Evolutionary conservation across 1,284 basidiomycete species (phyloP).

Genomic region (Apiotrichum domesticum): DNA sequence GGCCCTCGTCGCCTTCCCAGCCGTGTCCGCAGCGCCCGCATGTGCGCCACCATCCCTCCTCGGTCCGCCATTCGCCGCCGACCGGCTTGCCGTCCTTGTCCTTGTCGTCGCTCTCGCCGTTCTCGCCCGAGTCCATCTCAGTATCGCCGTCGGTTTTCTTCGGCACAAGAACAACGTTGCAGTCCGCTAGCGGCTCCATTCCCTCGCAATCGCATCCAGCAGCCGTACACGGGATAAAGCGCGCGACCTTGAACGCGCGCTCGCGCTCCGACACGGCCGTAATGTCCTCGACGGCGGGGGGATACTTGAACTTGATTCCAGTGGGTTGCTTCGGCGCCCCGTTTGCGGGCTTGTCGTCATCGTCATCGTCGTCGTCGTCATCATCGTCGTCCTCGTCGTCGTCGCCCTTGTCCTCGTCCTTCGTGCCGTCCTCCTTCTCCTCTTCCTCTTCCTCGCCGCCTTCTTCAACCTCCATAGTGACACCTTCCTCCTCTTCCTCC

Average conservation of each 20-base stretch:
- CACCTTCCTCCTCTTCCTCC: too few relatives aligned
- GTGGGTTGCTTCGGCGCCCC: not conserved
- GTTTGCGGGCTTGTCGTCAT: slow-evolving; percentile 4
- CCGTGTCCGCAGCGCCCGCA: slow-evolving; percentile 70
- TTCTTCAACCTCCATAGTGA: too few relatives aligned
- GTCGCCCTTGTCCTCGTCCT: not conserved
- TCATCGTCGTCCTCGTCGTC: not conserved
- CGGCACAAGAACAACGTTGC: slow-evolving; percentile 54
- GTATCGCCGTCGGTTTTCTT: slow-evolving; percentile 49
- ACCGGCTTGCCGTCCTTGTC: too few relatives aligned
- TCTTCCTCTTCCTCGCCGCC: too few relatives aligned
- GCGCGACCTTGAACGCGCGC: slow-evolving; percentile 42
- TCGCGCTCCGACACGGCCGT: slow-evolving; percentile 27
- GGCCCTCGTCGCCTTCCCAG: slow-evolving; percentile 57
- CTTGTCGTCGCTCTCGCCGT: slow-evolving; percentile 31
- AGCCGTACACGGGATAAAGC: slow-evolving; percentile 36
- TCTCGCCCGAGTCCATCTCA: slow-evolving; percentile 49
- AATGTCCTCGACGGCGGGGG: slow-evolving; percentile 30
- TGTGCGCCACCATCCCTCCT: slow-evolving; percentile 55
- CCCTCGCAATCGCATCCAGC: slow-evolving; percentile 57
- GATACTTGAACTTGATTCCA: slow-evolving; percentile 26
- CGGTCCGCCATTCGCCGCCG: slow-evolving; percentile 12
- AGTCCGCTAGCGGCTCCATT: slow-evolving; percentile 59
- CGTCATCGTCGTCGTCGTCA: slow-evolving; percentile 12
- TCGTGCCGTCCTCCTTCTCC: not conserved